Base-by-base conservation (phyloP, 176 grass and related monocot genomes). In the Carex parvula region DNA sequence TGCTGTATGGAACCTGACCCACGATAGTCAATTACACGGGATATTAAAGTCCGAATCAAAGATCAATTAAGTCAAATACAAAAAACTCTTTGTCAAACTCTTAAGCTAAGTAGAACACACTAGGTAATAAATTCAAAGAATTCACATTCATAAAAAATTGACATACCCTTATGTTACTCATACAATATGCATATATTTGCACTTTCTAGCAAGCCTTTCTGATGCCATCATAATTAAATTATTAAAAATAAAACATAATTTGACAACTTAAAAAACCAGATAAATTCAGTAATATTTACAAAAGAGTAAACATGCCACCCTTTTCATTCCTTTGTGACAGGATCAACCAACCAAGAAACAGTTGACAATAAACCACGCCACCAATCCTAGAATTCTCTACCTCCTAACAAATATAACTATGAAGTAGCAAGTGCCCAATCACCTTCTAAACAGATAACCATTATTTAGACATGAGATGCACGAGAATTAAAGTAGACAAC, bases 371-470 rank as follows among this genome's bases (percentile, higher is more conserved):
- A 57, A 55, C 24, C 73, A 78, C 50, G 20, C 73, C 57, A 52
- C 52, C 12, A 78, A 78, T 57, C 73, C 6, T 33, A 57, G 41
- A 33, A 78, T 78, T 57, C 39, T 41, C 24, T 32, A 55, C 52
- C 22, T 17, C 21, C 73, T 57, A 57, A 78, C 73, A 78, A 56
- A 57, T 78, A 4, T 6, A 57, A 32, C 73, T 56, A 57, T 67
- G 50, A 68, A 67, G 21, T 30, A 83, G 80, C 12, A 68, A 83
- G 80, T 83, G 64, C 24, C 4, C 80, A 83, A 83, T 83, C 80
- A 83, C 37, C 80, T 67, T 83, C 80, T 32, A 26, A 83, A 50
- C 64, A 83, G 80, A 62, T 61, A 54, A 62, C 54, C 54, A 60
- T 72, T 84, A 42, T 30, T 68, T 64, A 42, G 83, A 72, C 55